Base-by-base conservation (phyloP, 768 basidiomycete genomes). In the Atractiella rhizophila region DNA sequence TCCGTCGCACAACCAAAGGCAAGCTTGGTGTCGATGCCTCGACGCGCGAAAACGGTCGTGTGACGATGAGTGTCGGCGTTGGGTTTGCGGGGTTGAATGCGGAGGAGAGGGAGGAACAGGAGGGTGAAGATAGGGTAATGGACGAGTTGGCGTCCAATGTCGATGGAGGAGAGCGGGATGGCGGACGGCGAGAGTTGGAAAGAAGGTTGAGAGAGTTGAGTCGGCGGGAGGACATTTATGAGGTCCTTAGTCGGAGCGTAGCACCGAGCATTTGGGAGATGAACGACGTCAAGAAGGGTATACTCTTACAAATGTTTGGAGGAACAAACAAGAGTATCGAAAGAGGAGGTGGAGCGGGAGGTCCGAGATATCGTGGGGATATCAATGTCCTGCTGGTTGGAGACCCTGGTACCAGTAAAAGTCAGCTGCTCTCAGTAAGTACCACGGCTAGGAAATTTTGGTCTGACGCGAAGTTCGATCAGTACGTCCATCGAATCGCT, bases 251-350 rank as follows among this genome's bases (percentile, higher is more conserved):
- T 7, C 65, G 76, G 15, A 81, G 76, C 2, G 67, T 98, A 41
- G 88, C 86, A 1, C 91, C 91, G 13, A 78, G 74, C 26, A 91
- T 98, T 49, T 96, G 81, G 74, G 79, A 82, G 57, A 76, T 96
- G 79, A 86, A 96, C 20, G 91, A 98, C 55, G 83, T 96, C 44
- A 98, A 98, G 64, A 94, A 96, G 64, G 91, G 91, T 0, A 91
- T 96, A 39, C 57, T 98, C 44, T 62, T 98, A 25, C 88, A 96
- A 58, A 60, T 98, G 20, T 96, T 98, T 59, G 91, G 91, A 3
- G 91, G 91, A 0, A 94, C 91, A 27, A 96, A 94, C 59, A 98
- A 98, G 65, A 83, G 66, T 52, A 79, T 96, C 48, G 69, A 79
- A 2, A 67, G 73, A 41, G 91, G 91, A 39, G 86, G 88, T 9